phyloP scores from a whole-genome alignment of 169 alveolate genomes.

The Pseudocohnilembus persalinus region DNA sequence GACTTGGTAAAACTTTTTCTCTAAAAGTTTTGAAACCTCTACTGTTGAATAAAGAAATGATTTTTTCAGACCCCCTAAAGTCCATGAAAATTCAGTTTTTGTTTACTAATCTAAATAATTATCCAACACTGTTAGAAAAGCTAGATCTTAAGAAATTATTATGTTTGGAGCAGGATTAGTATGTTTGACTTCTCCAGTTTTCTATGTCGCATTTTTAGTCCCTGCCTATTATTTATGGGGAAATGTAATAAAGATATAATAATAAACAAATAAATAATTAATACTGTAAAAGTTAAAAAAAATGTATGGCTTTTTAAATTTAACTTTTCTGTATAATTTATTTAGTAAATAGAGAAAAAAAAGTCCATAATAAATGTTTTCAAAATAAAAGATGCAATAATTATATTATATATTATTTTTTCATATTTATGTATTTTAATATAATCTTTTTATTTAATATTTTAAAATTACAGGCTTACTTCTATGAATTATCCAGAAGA shows the following conservation, averaged over 20 bases:
- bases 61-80: slow-evolving; percentile 20
- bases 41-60: background rate
- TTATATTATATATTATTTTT: too few relatives aligned
- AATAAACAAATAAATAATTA: too few relatives aligned
- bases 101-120: slow-evolving; percentile 15
- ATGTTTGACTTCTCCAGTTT: slow-evolving; percentile 14
- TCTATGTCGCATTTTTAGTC: background rate
- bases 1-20: background rate
- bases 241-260: background rate
- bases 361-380: too few relatives aligned
- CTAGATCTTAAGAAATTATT: background rate
- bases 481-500: slow-evolving; percentile 48
- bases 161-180: background rate
- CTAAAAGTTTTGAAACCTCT: slow-evolving; percentile 2
- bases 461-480: too few relatives aligned
- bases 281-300: too few relatives aligned
- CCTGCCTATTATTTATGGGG: slow-evolving; percentile 16
- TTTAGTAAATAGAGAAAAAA: too few relatives aligned
- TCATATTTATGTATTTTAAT: too few relatives aligned
- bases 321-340: too few relatives aligned
- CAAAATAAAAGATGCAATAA: too few relatives aligned
- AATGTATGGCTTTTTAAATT: too few relatives aligned
- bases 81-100: slow-evolving; percentile 10
- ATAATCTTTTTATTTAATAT: too few relatives aligned
- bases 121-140: background rate